phyloP scores from a whole-genome alignment of 768 basidiomycete species.

The Phanerochaete sordida region DNA sequence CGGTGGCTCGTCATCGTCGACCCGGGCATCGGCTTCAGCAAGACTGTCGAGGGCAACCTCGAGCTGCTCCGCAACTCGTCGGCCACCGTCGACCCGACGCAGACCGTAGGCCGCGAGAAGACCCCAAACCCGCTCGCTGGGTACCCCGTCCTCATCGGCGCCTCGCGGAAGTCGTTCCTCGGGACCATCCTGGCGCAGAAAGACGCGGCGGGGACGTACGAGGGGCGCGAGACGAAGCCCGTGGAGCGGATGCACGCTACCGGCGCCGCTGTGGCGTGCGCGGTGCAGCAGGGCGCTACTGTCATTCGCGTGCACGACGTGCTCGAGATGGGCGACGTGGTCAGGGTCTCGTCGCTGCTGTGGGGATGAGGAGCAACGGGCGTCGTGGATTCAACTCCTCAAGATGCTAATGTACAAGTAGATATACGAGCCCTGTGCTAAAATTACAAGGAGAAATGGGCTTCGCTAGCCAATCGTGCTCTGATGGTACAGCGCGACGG shows the following conservation, averaged over 20 bases:
- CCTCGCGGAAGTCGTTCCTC: conserved; percentile 83
- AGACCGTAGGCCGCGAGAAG: conserved; percentile 9
- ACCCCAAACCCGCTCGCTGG: conserved; percentile 49
- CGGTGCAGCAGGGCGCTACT: conserved; percentile 67
- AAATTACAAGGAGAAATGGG: not conserved
- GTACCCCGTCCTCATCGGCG: conserved; percentile 69
- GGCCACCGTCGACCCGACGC: conserved; percentile 41
- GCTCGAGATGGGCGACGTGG: conserved; percentile 67
- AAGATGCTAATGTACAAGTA: not conserved
- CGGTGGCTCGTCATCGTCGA: conserved; percentile 89
- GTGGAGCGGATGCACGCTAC: conserved; percentile 77
- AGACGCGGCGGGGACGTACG: conserved; percentile 33
- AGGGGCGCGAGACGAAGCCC: conserved; percentile 54
- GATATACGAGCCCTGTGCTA: not conserved
- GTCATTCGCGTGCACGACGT: conserved; percentile 85
- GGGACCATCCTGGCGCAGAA: conserved; percentile 56
- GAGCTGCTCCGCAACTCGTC: conserved; percentile 52
- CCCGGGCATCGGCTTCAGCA: conserved; percentile 95
- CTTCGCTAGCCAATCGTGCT: not conserved
- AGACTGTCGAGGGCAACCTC: conserved; percentile 72
- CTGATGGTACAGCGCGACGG: not conserved
- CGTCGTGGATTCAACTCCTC: not conserved
- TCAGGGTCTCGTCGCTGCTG: conserved; percentile 45
- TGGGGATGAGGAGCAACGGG: not conserved
- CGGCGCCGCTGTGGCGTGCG: conserved; percentile 68